A percentile compares a stretch with the other conserved stretches of the same genome.
Evolutionary conservation across 768 basidiomycete genomes (phyloP).

Genomic region (Omphalotus guepiniiformis): DNA sequence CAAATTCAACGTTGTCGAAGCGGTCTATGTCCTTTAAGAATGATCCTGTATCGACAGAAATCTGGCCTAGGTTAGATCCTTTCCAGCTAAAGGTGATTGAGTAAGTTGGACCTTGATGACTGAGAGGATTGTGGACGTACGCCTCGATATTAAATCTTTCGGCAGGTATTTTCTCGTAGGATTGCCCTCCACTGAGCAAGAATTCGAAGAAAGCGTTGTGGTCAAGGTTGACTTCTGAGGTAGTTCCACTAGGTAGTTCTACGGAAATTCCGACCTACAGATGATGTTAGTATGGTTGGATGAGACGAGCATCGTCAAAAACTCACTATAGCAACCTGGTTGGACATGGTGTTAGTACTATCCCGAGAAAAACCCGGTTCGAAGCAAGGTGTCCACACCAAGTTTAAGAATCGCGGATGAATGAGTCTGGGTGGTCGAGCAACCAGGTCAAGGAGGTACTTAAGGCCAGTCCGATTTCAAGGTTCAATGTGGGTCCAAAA

Average conservation of each 20-base stretch:
- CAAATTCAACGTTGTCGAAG: constrained; percentile 39
- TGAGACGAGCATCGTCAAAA: background rate
- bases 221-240: constrained; percentile 16
- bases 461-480: background rate
- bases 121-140: constrained; percentile 15
- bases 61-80: constrained; percentile 22
- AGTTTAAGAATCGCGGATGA: background rate
- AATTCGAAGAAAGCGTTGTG: constrained; percentile 18
- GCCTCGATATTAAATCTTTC: constrained; percentile 22
- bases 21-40: constrained; percentile 33
- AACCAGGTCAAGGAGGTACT: background rate
- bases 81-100: constrained; percentile 18
- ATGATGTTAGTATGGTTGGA: background rate
- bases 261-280: constrained; percentile 22
- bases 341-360: background rate
- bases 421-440: background rate
- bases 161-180: constrained; percentile 20
- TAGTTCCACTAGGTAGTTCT: constrained; percentile 21
- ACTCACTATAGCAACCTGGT: constrained; percentile 4
- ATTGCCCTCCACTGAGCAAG: constrained; percentile 19
- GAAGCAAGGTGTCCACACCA: background rate
- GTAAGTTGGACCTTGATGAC: too few relatives aligned
- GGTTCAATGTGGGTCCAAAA: background rate
- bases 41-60: constrained; percentile 25
- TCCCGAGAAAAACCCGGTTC: too few relatives aligned